Evolutionary conservation across 2,329 filamentous ascomycete species (phyloP), one percentile per base, ranked within the genome.

Genomic region (Beauveria caledonica): DNA sequence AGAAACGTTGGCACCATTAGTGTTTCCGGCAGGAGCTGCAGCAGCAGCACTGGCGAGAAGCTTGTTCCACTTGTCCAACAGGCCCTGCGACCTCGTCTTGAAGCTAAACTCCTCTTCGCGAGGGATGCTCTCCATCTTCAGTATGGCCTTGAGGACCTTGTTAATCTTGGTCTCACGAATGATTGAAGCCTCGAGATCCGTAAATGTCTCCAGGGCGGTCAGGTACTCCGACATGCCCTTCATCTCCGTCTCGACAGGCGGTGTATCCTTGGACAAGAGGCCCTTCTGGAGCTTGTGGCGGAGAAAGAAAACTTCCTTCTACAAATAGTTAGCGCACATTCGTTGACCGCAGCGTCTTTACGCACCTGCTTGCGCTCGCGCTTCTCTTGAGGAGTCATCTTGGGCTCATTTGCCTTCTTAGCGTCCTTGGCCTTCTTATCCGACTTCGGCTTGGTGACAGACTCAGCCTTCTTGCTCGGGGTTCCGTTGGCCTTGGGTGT

Each of bases 161-260:
- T 97, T 93, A 75, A 99, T 97, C 81, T 97, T 99, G 63, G 94
- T 99, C 15, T 78, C 80, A 64, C 90, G 86, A 68, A 97, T 96
- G 67, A 97, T 94, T 65, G 86, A 86, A 33, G 89, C 90, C 71
- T 97, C 93, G 5, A 97, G 83, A 65, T 96, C 89, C 1, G 84
- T 77, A 72, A 80, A 87, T 8, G 80, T 83, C 76, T 99, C 94
- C 6, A 99, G 83, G 73, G 95, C 90, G 33, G 80, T 82, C 61
- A 95, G 80, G 68, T 86, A 90, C 19, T 89, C 87, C 5, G 86
- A 86, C 87, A 94, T 92, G 52, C 78, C 76, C 63, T 84, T 78
- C 88, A 93, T 92, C 67, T 93, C 89, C 8, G 92, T 86, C 67
- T 91, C 89, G 73, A 92, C 89, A n/a, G 93, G 92, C 53, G 87